Base-by-base conservation (phyloP, 441 rosid genomes). In the Viola pubescens region DNA sequence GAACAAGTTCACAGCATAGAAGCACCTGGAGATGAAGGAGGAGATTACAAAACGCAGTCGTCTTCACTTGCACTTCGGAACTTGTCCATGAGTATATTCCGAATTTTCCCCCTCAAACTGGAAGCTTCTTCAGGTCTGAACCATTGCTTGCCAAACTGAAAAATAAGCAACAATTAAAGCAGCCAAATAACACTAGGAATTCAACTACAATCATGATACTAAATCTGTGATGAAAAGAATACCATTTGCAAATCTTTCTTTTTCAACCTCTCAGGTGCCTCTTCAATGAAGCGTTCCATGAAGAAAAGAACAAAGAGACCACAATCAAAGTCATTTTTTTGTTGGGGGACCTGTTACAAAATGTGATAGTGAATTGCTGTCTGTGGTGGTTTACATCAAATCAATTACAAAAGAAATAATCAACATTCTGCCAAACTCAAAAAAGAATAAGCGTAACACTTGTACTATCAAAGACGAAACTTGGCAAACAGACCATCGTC, bases 81-180 rank as follows among this genome's bases (percentile, higher is more conserved):
- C 59, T 81, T 79, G 48, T 74, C 54, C 57, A 73, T 7, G 19
- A 94, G 94, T 55, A 81, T 70, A 14, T 70, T 70, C 47, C 67
- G 72, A 61, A 90, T 88, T 79, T 77, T 83, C 62, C 7, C 59
- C 73, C 97, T 86, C 83, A 94, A 71, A 45, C 79, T 77, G 34
- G 97, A 91, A 60, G 99, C 98, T 68, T 90, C 85, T 71, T 85
- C 84, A 2, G 95, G 97, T 69, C 62, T 79, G 75, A 94, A 94
- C 99, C 99, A 90, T 54, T 63, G 65, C 75, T 77, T 83, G 73
- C 95, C 87, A 66, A 92, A 86, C 99, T 94, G 82, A 40, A 75
- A 68, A 56, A 9, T 0, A 37, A 53, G 41, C 62, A 3, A 40
- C 6, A 54, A 55, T 41, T 16, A 47, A 54, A 39, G 6, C 52